Evolutionary conservation across 768 basidiomycete species (phyloP).

Genomic region (Mycena metata): DNA sequence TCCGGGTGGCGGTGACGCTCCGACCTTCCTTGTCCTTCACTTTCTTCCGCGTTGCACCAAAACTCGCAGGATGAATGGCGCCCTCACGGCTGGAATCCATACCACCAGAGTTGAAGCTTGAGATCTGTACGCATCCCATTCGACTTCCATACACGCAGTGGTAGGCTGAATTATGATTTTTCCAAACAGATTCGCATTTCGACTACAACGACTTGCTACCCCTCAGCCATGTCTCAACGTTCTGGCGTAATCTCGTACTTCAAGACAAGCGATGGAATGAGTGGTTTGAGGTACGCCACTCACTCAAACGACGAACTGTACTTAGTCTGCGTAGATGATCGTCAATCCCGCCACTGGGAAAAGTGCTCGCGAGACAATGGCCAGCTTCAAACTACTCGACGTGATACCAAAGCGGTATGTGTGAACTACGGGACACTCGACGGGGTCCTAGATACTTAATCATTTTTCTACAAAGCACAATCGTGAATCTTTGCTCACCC

Average conservation of each 20-base stretch:
- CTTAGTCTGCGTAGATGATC: background rate
- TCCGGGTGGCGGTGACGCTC: too few relatives aligned
- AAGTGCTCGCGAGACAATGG: background rate
- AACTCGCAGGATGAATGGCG: too few relatives aligned
- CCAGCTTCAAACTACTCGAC: background rate
- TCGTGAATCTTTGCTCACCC: constrained; percentile 6
- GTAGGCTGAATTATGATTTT: too few relatives aligned
- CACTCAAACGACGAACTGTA: background rate
- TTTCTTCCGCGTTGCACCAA: too few relatives aligned
- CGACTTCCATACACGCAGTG: too few relatives aligned
- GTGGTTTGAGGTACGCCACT: constrained; percentile 13
- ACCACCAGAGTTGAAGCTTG: too few relatives aligned
- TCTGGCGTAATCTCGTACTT: constrained; percentile 6
- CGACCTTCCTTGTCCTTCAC: too few relatives aligned
- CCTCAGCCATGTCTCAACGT: constrained; percentile 6
- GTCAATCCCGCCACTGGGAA: background rate
- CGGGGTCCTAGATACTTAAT: background rate
- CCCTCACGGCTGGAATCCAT: too few relatives aligned
- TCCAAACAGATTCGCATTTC: constrained; percentile 10
- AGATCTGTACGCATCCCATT: too few relatives aligned
- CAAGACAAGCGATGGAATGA: constrained; percentile 3
- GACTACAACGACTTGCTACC: background rate
- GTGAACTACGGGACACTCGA: background rate
- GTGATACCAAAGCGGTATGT: constrained; percentile 2
- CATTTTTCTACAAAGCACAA: background rate